phyloP scores from a whole-genome alignment of 2,329 filamentous ascomycete genomes.

The Botrytis galanthina region DNA sequence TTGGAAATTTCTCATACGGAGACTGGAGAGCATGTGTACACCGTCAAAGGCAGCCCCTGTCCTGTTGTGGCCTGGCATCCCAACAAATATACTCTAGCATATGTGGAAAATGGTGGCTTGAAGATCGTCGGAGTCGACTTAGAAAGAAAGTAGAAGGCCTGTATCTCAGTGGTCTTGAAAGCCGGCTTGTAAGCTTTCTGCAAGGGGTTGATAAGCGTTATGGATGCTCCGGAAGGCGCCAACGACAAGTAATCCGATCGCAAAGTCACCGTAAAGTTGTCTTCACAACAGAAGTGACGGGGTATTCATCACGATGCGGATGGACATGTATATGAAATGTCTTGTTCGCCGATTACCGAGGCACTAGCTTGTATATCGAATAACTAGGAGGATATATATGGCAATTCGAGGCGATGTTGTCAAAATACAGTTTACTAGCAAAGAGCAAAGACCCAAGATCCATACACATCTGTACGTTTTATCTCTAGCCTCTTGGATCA shows the following conservation, averaged over 20 bases:
- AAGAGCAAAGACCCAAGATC: background rate
- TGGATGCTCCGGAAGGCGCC: background rate
- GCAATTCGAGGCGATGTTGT: background rate
- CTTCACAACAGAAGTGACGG: background rate
- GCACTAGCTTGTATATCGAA: background rate
- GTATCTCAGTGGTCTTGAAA: background rate
- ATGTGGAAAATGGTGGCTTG: conserved; percentile 61
- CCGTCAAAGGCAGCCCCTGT: conserved; percentile 64
- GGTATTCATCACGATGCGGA: background rate
- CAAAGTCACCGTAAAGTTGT: conserved; percentile 1
- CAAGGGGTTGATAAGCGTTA: background rate
- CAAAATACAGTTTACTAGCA: background rate
- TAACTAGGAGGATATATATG: background rate
- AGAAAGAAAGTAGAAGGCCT: conserved; percentile 32
- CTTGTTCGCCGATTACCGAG: background rate
- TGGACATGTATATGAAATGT: background rate
- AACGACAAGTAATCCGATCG: background rate
- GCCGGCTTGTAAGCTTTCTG: background rate
- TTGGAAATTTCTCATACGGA: conserved; percentile 71
- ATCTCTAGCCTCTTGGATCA: background rate
- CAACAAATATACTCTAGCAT: conserved; percentile 70
- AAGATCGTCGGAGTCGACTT: conserved; percentile 55
- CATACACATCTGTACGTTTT: background rate
- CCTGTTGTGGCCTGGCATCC: conserved; percentile 75
- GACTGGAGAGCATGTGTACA: conserved; percentile 70